Conservation (phyloP, 352 stramenopile species). For the Pythium chondricola region DNA sequence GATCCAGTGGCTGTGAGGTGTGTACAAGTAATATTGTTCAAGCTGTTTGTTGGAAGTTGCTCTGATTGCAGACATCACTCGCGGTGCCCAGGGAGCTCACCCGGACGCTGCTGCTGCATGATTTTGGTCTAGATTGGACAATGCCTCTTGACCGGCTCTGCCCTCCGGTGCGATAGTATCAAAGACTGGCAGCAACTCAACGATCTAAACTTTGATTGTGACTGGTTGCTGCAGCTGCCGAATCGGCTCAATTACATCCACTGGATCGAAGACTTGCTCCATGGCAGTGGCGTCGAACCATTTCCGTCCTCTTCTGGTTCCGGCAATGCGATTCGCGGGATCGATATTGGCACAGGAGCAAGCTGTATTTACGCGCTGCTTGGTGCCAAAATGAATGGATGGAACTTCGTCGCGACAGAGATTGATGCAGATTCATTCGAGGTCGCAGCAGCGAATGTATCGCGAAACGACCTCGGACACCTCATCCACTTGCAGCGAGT, state of each 20-base stretch:
- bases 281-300: constrained; percentile 25
- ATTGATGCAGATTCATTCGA: constrained; percentile 85
- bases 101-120: constrained; percentile 83
- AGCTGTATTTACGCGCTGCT: constrained; percentile 96
- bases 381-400: constrained; percentile 79
- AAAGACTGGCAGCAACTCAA: constrained; percentile 1
- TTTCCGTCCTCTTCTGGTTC: constrained; percentile 8
- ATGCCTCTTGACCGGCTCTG: constrained; percentile 91
- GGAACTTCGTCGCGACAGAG: constrained; percentile 93
- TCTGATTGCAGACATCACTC: constrained; percentile 14
- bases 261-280: constrained; percentile 93
- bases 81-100: constrained; percentile 85
- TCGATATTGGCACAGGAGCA: constrained; percentile 95
- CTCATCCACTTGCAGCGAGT: constrained; percentile 52
- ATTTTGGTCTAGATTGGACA: constrained; percentile 89
- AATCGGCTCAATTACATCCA: constrained; percentile 94
- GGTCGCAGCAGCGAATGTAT: constrained; percentile 84
- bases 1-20: constrained; percentile 73
- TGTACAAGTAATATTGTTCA: no score
- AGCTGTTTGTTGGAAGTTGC: constrained; percentile 21
- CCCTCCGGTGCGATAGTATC: constrained; percentile 91
- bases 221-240: constrained; percentile 35
- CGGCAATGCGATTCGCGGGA: constrained; percentile 37
- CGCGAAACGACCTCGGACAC: constrained; percentile 74
- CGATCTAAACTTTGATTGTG: background rate